Base-by-base conservation (phyloP, 257 asterid species). In the Forsythia suspensa region DNA sequence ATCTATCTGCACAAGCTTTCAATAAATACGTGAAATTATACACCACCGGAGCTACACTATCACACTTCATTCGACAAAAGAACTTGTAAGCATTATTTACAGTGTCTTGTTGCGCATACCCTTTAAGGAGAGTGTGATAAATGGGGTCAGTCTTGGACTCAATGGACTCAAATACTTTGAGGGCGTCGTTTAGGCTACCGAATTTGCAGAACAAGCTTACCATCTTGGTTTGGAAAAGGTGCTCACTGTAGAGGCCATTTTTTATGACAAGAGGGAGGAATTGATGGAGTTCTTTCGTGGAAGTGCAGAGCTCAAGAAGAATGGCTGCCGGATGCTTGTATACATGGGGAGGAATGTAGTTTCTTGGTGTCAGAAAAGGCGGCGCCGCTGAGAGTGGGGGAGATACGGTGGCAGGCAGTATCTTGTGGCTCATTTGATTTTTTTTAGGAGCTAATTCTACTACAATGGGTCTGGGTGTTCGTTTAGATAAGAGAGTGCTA, bases 281-380 rank as follows among this genome's bases (percentile, higher is more conserved):
- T 52, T 95, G 98, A 34, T 85, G 91, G 72, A 95, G 94, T 55
- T 93, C 96, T 79, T 86, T 86, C 87, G 79, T 79, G 81, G 94
- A 92, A 43, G 82, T 77, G 89, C 98, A 93, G 70, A 85, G 85
- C 85, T 93, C 97, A 21, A 95, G 90, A 74, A 93, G 97, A 78
- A 88, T 88, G 1, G 98, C 93, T 15, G 93, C 83, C 24, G 98
- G 97, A 85, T 94, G 98, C 38, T 71, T 89, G 92, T 92, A 87
- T 4, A 89, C 75, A 71, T 89, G 95, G 7, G 84, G 48, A 46
- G 97, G 97, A 74, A 94, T 94, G 91, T 88, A 79, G 76, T 78
- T 76, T 72, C 90, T 80, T 5, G 87, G 90, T 24, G 91, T 84
- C 8, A 84, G 83, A 70, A 80, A 78, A 29, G 82, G 83, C 21